Evolutionary conservation across 257 asterid species (phyloP).

Genomic region (Prunella vulgaris): DNA sequence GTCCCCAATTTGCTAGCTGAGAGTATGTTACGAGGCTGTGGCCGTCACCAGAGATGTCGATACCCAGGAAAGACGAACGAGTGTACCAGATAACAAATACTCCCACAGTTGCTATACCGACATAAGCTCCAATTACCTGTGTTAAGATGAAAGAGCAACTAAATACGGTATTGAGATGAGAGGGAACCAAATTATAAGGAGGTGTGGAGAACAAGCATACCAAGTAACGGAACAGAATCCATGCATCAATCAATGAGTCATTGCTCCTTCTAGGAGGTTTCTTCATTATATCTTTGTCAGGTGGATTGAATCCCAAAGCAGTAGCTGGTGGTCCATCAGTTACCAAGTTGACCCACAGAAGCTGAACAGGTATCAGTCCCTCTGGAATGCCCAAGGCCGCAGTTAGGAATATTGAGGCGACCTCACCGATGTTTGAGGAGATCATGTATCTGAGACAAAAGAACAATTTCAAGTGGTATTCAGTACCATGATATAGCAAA

Average conservation of each 20-base stretch:
- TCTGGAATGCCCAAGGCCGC: constrained; percentile 98
- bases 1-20: constrained; percentile 93
- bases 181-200: neutral
- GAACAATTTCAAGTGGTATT: neutral
- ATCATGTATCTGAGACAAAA: constrained; percentile 83
- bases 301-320: constrained; percentile 98
- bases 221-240: constrained; percentile 94
- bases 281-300: constrained; percentile 93
- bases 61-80: constrained; percentile 82
- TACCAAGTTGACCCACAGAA: constrained; percentile 94
- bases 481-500: neutral
- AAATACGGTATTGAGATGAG: neutral
- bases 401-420: constrained; percentile 84
- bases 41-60: constrained; percentile 80
- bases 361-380: constrained; percentile 97
- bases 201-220: constrained; percentile 27
- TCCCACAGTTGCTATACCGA: constrained; percentile 93
- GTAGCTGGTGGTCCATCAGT: constrained; percentile 99
- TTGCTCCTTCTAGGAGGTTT: constrained; percentile 90
- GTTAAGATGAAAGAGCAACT: constrained; percentile 10
- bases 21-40: constrained; percentile 88
- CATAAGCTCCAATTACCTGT: constrained; percentile 91
- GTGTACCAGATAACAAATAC: constrained; percentile 90
- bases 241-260: constrained; percentile 86
- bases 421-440: constrained; percentile 98